Base-by-base conservation (phyloP, 2,329 filamentous ascomycete genomes). In the Phialophora chinensis region DNA sequence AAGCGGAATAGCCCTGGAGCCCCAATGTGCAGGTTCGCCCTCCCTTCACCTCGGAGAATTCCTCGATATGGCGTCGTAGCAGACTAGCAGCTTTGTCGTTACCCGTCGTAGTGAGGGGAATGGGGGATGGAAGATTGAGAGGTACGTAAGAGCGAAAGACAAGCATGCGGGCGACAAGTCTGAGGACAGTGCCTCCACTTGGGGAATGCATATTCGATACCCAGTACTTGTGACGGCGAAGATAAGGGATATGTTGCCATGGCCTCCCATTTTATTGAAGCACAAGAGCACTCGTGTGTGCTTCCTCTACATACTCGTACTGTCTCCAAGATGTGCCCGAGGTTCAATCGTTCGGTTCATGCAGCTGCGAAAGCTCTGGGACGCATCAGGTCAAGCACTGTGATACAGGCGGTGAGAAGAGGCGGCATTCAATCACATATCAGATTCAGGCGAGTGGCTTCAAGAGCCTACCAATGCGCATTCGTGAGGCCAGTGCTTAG, bases 1-100 rank as follows among this genome's bases (percentile, higher is more conserved):
- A 60, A 60, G 17, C 17, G 47, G 57, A 31, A 44, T 50, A 60
- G 57, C 42, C 4, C 4, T n/a, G 35, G 17, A 10, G 23, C 35
- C 10, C 55, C 47, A 49, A 27, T 50, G 57, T 27, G 25, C 20
- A 12, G 11, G 25, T 52, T 52, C 33, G 23, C 20, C 29, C 57
- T 60, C 57, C 42, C 27, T 50, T 10, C 23, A 35, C 25, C 23
- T 33, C 57, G 57, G 57, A 60, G 42, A 47, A 60, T 49, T 60
- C 42, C 42, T 60, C 31, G 42, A 49, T 31, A 42, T 52, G 23
- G 49, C 25, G 20, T 25, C 23, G 38, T 60, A 27, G 25, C 47
- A 33, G 27, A 33, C 38, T 60, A 33, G 44, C 25, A 52, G 49
- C 49, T 7, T n/a, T n/a, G 38, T 42, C 7, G 49, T 11, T 27